Percentiles rank a stretch among this genome's conserved stretches.
These are phyloP conservation scores for Calamus simplicifolius DNA, from an alignment of 176 grass and related monocot genomes.

Conservation along the genomic window DNA sequence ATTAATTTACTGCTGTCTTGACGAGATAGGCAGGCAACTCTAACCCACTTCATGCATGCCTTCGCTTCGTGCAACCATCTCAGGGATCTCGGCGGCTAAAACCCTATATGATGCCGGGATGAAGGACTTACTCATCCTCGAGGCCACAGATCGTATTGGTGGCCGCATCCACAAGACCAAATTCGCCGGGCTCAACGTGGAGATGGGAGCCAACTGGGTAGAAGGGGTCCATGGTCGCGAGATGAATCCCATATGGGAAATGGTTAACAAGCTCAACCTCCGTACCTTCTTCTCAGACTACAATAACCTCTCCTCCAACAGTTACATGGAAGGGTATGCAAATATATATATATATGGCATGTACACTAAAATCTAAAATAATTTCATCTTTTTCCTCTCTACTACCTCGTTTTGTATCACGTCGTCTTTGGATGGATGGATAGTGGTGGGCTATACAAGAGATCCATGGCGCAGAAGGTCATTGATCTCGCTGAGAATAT, in stretches of 20 bases:
- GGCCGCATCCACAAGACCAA: slow-evolving; percentile 51
- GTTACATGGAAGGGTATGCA: slow-evolving; percentile 44
- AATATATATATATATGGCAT: neutral
- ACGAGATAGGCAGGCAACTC: too few relatives aligned
- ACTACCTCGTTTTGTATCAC: neutral
- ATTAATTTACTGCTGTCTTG: too few relatives aligned
- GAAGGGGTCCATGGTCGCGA: slow-evolving; percentile 42
- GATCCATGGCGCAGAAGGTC: slow-evolving; percentile 15
- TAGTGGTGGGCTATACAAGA: slow-evolving; percentile 29
- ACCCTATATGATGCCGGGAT: slow-evolving; percentile 52
- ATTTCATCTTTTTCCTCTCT: neutral
- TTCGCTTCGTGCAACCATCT: neutral
- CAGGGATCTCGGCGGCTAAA: slow-evolving; percentile 69
- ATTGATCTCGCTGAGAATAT: slow-evolving; percentile 11
- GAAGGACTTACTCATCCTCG: slow-evolving; percentile 50
- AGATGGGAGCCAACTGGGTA: slow-evolving; percentile 68
- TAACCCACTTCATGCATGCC: too few relatives aligned
- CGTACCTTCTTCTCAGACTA: slow-evolving; percentile 52
- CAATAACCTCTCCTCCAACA: slow-evolving; percentile 17
- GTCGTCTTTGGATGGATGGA: neutral
- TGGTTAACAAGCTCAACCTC: slow-evolving; percentile 53
- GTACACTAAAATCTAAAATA: neutral
- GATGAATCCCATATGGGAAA: slow-evolving; percentile 61
- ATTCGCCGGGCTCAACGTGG: slow-evolving; percentile 44
- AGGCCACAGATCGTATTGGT: slow-evolving; percentile 46